Evolutionary conservation across 805 yeast genomes (phyloP), one percentile per base, ranked within the genome.

Genomic region (Kodamaea laetipori): DNA sequence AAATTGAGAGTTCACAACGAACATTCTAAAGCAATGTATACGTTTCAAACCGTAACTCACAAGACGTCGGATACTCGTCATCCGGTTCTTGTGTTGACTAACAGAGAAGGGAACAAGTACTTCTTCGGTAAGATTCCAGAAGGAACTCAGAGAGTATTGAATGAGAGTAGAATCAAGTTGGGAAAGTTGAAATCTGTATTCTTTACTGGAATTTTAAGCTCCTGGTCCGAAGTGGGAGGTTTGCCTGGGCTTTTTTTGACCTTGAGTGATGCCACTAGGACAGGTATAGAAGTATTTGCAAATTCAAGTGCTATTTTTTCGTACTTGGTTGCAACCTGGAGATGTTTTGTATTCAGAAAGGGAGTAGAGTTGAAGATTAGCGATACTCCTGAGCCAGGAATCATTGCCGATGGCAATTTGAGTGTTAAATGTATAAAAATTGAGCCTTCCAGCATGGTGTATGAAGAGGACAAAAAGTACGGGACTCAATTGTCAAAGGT

Each of bases 201-300:
- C 55, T 56, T 94, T 4, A 82, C 96, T 0, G 99, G 99, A 2
- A 69, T 68, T n/a, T 48, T 86, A 8, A 49, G 58, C 15, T 63
- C 76, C 42, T 92, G 97, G 97, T 61, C 75, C 4, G 74, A 83
- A n/a, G 66, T 89, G 2, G 88, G 95, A n/a, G 99, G 99, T 0
- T 63, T 92, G 5, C 97, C 98, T 0, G 99, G 99, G 0, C 66
- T 88, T 54, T 78, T 92, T 38, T 66, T 92, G 39, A 88, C 97
- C 0, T 71, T 86, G 10, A 81, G 87, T 44, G 97, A 89, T 53
- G 86, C 88, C 53, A 90, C 89, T 1, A 72, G 76, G 48, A 74
- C 76, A 37, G 71, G 71, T 5, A 58, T 86, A 28, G 73, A 73
- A n/a, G 65, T 88, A 0, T 74, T 65, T 53, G 77, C 80, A 38